phyloP scores from a whole-genome alignment of 345 rosid species.

The Heritiera fomes region DNA sequence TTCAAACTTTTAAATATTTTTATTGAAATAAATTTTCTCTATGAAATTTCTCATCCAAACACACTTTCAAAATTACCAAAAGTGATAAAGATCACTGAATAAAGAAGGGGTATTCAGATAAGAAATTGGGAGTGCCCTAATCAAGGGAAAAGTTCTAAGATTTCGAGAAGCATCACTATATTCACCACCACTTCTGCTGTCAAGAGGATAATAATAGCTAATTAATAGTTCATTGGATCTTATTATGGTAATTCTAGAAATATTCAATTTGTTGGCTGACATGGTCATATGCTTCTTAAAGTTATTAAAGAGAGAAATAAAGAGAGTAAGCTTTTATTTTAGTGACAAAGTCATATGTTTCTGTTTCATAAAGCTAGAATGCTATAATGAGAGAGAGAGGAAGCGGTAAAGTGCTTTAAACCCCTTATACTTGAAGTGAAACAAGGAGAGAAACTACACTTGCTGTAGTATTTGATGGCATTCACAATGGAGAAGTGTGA shows the following conservation, averaged over 20 bases:
- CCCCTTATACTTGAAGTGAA: background rate
- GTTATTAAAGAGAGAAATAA: constrained; percentile 23
- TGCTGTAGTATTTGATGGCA: constrained; percentile 2
- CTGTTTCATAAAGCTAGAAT: constrained; percentile 36
- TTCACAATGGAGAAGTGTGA: constrained; percentile 27
- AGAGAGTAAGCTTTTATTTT: constrained; percentile 28
- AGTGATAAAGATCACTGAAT: background rate
- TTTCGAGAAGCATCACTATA: background rate
- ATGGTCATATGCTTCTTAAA: constrained; percentile 39
- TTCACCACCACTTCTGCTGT: constrained; percentile 3
- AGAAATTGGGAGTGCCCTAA: constrained; percentile 6
- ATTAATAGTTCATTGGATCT: constrained; percentile 29
- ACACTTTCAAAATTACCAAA: background rate
- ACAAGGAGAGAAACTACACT: background rate
- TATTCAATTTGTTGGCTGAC: constrained; percentile 25
- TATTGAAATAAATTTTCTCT: too few species aligned
- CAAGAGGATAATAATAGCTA: constrained; percentile 22
- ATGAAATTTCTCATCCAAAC: too few species aligned
- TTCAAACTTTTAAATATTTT: too few species aligned
- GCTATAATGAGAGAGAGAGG: constrained; percentile 33
- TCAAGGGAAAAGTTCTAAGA: background rate
- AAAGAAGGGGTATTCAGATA: background rate
- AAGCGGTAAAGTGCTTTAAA: background rate
- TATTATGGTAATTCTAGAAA: constrained; percentile 23
- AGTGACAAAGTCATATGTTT: constrained; percentile 39